Evolutionary conservation across 1,284 basidiomycete genomes (phyloP), one percentile per base, ranked within the genome.

Genomic region (Agaricales sp.): DNA sequence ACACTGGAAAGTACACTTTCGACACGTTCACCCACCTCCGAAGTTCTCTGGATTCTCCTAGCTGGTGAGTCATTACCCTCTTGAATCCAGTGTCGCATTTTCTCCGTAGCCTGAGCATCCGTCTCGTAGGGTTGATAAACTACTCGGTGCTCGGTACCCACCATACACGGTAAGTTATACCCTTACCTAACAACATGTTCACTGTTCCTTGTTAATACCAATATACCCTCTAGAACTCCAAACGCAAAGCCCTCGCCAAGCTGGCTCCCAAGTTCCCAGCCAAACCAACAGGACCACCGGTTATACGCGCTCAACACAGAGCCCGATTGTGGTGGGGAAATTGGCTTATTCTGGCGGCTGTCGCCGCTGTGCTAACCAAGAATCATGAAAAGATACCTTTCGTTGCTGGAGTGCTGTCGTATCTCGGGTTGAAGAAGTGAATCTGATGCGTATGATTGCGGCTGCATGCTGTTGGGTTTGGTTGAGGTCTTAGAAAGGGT

Each of bases 21-120:
- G 79, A 84, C 51, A 67, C 72, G 57, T 87, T 87, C 64, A 85
- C 82, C 0, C 84, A 88, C 57, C 56, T 74, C 14, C 71, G 85
- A 48, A 56, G 76, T 4, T 75, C 78, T 0, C 52, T 87, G 26
- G 79, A 86, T 58, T 73, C 73, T 2, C 84, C 84, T 18, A 62
- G 69, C 55, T 83, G 80, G 83, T 82, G 55, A 14, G 64, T 57
- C 44, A 49, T 37, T 43, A 37, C 4, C 20, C 13, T 8, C 3
- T 30, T 14, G 11, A 30, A 11, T 4, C 35, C 20, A 2, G 39
- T 22, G 14, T 49, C n/a, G 19, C 13, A 49, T 3, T 8, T 30
- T 19, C 21, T 13, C 52, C 13, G 26, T 14, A 30, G 14, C 8
- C 39, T 41, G 8, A 41, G 6, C 8, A 56, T 38, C 25, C 3